These are phyloP conservation scores for Glycine latifolia DNA, from an alignment of 306 rosid species.

Conservation along the genomic window DNA sequence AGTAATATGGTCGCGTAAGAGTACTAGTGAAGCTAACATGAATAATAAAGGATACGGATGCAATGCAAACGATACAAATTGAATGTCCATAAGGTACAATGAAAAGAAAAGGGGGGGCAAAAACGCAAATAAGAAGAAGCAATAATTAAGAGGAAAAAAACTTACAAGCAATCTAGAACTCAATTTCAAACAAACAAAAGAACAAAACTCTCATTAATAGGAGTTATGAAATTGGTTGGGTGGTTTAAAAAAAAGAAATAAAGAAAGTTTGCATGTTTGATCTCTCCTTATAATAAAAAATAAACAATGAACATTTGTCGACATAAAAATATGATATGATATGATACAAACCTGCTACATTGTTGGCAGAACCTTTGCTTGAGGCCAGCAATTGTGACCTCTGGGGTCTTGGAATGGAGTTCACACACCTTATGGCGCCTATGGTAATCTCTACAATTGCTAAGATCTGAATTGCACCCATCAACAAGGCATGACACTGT, in stretches of 20 bases:
- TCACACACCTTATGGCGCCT: conserved; percentile 86
- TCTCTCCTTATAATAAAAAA: no score
- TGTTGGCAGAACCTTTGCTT: conserved; percentile 69
- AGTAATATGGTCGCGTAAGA: not conserved
- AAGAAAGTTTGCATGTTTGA: no score
- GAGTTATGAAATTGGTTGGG: no score
- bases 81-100: no score
- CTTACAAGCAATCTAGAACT: conserved; percentile 31
- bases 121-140: not conserved
- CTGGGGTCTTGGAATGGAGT: conserved; percentile 78
- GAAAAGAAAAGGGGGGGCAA: no score
- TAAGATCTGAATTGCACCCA: conserved; percentile 78
- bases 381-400: conserved; percentile 66
- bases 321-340: not conserved
- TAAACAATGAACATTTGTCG: no score
- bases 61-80: not conserved
- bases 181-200: conserved; percentile 1
- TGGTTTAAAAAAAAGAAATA: no score
- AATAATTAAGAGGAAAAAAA: conserved; percentile 20
- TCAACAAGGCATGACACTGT: conserved; percentile 74
- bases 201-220: not conserved
- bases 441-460: conserved; percentile 79
- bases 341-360: conserved; percentile 57
- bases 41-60: conserved; percentile 41
- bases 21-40: conserved; percentile 46